Conservation (phyloP, 2,329 filamentous ascomycete species). For the Acrocalymma vagum region DNA sequence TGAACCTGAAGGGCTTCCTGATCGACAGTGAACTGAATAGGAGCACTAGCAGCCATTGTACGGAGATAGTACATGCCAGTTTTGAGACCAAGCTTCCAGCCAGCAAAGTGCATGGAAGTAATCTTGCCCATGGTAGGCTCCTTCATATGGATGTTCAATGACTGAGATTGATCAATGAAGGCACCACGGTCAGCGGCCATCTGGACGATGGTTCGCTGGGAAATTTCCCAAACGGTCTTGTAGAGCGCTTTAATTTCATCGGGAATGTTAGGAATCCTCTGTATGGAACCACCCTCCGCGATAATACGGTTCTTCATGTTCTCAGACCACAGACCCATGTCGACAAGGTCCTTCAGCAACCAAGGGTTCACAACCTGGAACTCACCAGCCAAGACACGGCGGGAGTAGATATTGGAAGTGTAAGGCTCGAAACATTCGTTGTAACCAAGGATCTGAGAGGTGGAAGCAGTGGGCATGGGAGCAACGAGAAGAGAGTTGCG, state of each 20-base stretch:
- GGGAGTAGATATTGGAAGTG: conserved; percentile 99
- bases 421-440: conserved; percentile 99
- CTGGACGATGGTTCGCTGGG: conserved; percentile 91
- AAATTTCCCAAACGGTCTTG: conserved; percentile 99
- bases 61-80: conserved; percentile 99
- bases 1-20: conserved; percentile 90
- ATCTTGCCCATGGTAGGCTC: conserved; percentile 99
- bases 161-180: conserved; percentile 99
- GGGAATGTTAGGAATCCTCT: conserved; percentile 96
- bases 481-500: conserved; percentile 96
- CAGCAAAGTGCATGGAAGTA: conserved; percentile 98
- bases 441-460: conserved; percentile 97
- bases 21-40: conserved; percentile 99
- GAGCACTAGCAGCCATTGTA: conserved; percentile 94
- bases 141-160: conserved; percentile 99
- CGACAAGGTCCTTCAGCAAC: conserved; percentile 96
- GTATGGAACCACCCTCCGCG: conserved; percentile 91
- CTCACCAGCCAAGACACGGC: conserved; percentile 95
- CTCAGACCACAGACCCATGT: conserved; percentile 98
- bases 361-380: conserved; percentile 99
- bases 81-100: conserved; percentile 99
- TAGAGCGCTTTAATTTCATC: conserved; percentile 95
- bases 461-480: conserved; percentile 97
- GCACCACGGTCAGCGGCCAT: conserved; percentile 99
- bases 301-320: conserved; percentile 99